Conservation (phyloP, 345 rosid species). For the Geranium rotundifolium region DNA sequence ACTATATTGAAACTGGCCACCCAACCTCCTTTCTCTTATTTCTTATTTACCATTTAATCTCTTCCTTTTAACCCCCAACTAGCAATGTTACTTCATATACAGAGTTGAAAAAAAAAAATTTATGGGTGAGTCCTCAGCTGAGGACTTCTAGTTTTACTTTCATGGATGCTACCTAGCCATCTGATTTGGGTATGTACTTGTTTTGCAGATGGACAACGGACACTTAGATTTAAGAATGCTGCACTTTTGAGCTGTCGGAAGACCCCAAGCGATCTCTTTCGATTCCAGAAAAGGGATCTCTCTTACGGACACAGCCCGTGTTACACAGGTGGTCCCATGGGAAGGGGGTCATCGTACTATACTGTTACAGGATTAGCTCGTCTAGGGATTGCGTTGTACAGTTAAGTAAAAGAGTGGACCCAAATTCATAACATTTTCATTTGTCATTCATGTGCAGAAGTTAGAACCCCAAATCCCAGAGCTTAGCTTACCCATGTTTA, state of each 20-base stretch:
- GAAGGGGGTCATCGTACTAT: neutral
- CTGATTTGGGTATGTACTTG: neutral
- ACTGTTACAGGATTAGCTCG: neutral
- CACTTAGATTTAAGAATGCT: too few species aligned
- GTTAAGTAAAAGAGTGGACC: neutral
- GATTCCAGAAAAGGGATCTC: too few species aligned
- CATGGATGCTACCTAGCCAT: neutral
- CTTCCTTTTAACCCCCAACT: slow-evolving; percentile 9
- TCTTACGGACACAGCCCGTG: too few species aligned
- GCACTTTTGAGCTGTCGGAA: neutral
- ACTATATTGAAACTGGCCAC: slow-evolving; percentile 35
- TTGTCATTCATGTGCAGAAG: neutral
- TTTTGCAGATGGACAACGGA: too few species aligned
- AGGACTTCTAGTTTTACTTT: too few species aligned
- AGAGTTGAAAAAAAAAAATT: neutral
- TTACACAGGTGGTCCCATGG: neutral
- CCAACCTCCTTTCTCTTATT: slow-evolving; percentile 21
- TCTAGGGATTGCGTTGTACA: neutral
- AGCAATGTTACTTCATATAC: neutral
- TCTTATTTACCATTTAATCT: slow-evolving; percentile 6
- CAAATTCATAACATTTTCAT: neutral
- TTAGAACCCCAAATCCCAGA: neutral
- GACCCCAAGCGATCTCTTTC: neutral
- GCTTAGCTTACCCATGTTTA: neutral
- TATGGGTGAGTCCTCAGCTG: too few species aligned